Conservation (phyloP, 371 early-diverging fungal genomes). For the Mortierella sp. region DNA sequence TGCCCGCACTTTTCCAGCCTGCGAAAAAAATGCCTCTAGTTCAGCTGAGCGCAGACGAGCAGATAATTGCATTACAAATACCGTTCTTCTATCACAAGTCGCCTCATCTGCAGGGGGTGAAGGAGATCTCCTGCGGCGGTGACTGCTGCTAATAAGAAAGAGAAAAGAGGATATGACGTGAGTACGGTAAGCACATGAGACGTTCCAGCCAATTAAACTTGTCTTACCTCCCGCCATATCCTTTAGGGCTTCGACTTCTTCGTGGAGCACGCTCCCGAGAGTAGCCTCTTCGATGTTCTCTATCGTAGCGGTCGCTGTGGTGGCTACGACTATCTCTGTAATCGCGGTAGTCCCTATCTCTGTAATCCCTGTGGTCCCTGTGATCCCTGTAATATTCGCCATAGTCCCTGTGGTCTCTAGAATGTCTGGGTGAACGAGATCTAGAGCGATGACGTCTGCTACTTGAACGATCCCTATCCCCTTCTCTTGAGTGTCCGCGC, state of each 20-base stretch:
- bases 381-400: constrained; percentile 60
- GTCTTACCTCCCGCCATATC: constrained; percentile 56
- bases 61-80: constrained; percentile 95
- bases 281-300: constrained; percentile 37
- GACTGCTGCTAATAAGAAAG: constrained; percentile 4
- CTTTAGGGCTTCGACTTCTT: constrained; percentile 47
- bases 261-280: constrained; percentile 41
- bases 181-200: background rate
- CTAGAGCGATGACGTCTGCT: constrained; percentile 55
- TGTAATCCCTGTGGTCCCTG: constrained; percentile 49
- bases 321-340: constrained; percentile 47
- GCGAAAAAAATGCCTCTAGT: constrained; percentile 88
- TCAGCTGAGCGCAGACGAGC: constrained; percentile 84
- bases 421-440: constrained; percentile 64
- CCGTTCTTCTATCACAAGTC: constrained; percentile 92
- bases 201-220: background rate
- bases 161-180: background rate
- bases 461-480: constrained; percentile 25
- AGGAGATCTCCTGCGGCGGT: constrained; percentile 69
- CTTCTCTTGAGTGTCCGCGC: constrained; percentile 36
- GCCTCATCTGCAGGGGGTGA: constrained; percentile 79
- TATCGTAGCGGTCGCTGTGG: constrained; percentile 46
- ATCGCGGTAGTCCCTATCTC: constrained; percentile 55
- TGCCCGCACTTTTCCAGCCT: constrained; percentile 90
- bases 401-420: constrained; percentile 61